Evolutionary conservation across 2,329 filamentous ascomycete species (phyloP).

Genomic region (Cordyceps javanica): DNA sequence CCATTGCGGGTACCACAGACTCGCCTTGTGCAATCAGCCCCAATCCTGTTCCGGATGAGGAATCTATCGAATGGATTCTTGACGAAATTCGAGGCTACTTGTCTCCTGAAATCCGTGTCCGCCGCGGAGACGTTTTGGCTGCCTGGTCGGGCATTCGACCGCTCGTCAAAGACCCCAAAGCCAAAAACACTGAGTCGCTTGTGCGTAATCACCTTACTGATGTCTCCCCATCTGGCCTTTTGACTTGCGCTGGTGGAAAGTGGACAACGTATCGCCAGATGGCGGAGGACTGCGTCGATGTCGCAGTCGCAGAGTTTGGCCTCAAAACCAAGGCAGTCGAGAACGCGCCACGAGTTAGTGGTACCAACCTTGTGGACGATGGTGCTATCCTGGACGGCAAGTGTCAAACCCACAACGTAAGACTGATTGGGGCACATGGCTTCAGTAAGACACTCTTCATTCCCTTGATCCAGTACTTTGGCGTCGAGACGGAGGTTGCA

Average conservation of each 20-base stretch:
- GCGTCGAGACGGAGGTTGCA: constrained; percentile 85
- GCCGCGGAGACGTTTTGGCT: constrained; percentile 79
- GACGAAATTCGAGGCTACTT: constrained; percentile 77
- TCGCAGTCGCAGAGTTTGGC: constrained; percentile 63
- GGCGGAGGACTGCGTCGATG: constrained; percentile 84
- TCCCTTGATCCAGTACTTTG: constrained; percentile 89
- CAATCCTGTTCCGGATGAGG: constrained; percentile 72
- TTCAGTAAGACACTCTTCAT: constrained; percentile 89
- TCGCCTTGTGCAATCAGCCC: constrained; percentile 64
- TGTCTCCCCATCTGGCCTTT: constrained; percentile 68
- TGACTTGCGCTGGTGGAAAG: constrained; percentile 84
- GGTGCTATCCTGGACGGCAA: constrained; percentile 56
- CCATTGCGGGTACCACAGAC: constrained; percentile 84
- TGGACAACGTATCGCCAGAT: constrained; percentile 94
- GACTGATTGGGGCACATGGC: constrained; percentile 76
- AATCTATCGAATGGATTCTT: constrained; percentile 84
- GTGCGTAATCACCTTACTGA: constrained; percentile 83
- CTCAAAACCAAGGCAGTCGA: constrained; percentile 51
- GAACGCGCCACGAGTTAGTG: constrained; percentile 61
- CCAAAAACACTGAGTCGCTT: constrained; percentile 77
- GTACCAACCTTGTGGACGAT: constrained; percentile 64
- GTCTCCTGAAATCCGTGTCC: constrained; percentile 76
- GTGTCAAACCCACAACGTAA: constrained; percentile 79
- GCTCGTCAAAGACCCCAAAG: constrained; percentile 79
- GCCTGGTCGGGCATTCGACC: constrained; percentile 87